These are phyloP conservation scores for Yarrowia bubula DNA, from an alignment of 805 yeast genomes.

Conservation along the genomic window DNA sequence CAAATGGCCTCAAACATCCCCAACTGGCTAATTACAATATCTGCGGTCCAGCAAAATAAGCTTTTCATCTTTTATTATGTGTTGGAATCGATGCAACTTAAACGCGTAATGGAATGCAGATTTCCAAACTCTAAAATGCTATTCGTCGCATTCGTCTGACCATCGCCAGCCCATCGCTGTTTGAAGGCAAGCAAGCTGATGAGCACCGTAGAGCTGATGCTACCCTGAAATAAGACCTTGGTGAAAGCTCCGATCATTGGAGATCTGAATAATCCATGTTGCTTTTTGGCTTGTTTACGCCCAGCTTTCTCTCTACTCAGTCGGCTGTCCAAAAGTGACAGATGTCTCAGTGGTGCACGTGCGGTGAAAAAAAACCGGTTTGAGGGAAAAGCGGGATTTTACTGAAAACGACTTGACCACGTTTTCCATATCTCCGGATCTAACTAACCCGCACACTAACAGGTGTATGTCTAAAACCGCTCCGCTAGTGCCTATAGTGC, in stretches of 20 bases:
- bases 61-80: not conserved
- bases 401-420: too few relatives aligned
- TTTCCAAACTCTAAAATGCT: not conserved
- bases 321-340: not conserved
- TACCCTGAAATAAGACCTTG: not conserved
- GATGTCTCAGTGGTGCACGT: not conserved
- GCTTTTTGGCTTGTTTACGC: not conserved
- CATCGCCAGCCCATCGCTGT: conserved; percentile 2
- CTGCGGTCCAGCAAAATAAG: not conserved
- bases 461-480: not conserved
- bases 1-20: not conserved
- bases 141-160: not conserved
- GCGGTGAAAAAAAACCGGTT: not conserved
- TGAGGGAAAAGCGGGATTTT: too few relatives aligned
- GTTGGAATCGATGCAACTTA: not conserved
- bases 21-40: not conserved
- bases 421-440: too few relatives aligned
- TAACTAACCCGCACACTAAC: too few relatives aligned
- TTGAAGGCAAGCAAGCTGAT: not conserved
- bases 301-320: not conserved
- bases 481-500: too few relatives aligned
- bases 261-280: too few relatives aligned
- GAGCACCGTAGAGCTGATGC: not conserved
- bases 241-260: not conserved
- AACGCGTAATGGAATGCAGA: conserved; percentile 17